A percentile compares a stretch with the other conserved stretches of the same genome.
Conservation (phyloP, 192 early-diverging fungal species). For the Backusella circina region DNA sequence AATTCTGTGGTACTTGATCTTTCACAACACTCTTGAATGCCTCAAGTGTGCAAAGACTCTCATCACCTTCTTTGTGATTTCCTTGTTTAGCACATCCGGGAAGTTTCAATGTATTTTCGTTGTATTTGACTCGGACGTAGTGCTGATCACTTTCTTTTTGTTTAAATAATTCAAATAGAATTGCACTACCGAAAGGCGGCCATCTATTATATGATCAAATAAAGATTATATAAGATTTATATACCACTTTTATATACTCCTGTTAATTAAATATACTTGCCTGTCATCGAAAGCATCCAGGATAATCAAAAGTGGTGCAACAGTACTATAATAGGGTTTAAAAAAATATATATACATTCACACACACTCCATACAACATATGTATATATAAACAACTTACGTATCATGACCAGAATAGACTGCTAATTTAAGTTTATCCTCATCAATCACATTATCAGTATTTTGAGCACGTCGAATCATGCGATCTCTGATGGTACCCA, state of each 20-base stretch:
- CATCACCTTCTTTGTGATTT: constrained; percentile 29
- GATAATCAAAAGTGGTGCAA: constrained; percentile 32
- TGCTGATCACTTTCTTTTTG: constrained; percentile 21
- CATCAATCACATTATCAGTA: constrained; percentile 13
- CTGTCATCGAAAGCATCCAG: constrained; percentile 30
- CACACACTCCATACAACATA: not conserved
- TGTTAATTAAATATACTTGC: constrained; percentile 5
- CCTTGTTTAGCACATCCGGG: constrained; percentile 27
- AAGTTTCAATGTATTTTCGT: constrained; percentile 27
- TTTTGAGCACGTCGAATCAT: constrained; percentile 25
- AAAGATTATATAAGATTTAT: not conserved
- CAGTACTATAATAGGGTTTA: constrained; percentile 18
- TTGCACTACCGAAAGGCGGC: constrained; percentile 37
- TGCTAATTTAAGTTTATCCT: constrained; percentile 30
- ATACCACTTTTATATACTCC: not conserved
- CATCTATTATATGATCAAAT: constrained; percentile 25
- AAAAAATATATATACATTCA: not conserved
- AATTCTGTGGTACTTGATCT: constrained; percentile 32
- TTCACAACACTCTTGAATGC: constrained; percentile 33
- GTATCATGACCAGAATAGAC: constrained; percentile 42
- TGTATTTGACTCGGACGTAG: constrained; percentile 36
- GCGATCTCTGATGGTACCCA: constrained; percentile 34
- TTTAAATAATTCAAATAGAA: constrained; percentile 40
- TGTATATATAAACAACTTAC: constrained; percentile 7
- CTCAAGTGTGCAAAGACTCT: constrained; percentile 33